These are phyloP conservation scores for Leccinum pellstonianum DNA, from an alignment of 768 basidiomycete species.

Conservation along the genomic window DNA sequence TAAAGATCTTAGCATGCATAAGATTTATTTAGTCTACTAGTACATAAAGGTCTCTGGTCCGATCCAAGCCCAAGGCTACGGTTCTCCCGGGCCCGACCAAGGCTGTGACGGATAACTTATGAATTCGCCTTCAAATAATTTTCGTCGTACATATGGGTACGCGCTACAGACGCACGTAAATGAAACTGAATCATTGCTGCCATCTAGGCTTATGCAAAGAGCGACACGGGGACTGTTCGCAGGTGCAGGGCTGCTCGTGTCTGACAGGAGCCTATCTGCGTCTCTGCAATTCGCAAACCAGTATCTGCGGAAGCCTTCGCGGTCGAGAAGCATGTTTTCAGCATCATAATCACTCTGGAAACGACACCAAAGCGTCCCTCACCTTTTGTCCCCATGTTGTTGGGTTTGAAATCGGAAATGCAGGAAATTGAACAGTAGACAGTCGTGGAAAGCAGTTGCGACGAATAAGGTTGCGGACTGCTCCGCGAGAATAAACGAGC, in stretches of 20 bases:
- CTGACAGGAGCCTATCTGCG: not conserved
- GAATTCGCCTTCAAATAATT: not conserved
- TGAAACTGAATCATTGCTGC: not conserved
- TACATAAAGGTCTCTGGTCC: not conserved
- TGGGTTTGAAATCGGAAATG: not conserved
- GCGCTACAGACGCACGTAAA: not conserved
- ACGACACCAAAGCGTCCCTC: not conserved
- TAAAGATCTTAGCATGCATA: not conserved
- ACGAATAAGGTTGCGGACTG: constrained; percentile 13
- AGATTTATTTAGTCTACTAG: too few species aligned
- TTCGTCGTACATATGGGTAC: not conserved
- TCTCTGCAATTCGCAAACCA: not conserved
- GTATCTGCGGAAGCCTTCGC: not conserved
- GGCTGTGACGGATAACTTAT: not conserved
- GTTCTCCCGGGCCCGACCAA: too few species aligned
- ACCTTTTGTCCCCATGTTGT: constrained; percentile 4
- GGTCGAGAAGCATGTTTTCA: not conserved
- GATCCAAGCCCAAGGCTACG: not conserved
- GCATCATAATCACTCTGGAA: not conserved
- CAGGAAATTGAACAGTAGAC: constrained; percentile 12
- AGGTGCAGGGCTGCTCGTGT: not conserved
- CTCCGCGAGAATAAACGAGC: constrained; percentile 10
- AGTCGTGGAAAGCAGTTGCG: constrained; percentile 6
- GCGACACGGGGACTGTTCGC: not conserved
- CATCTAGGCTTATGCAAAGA: not conserved